Base-by-base conservation (phyloP, 73 alveolate genomes). In the Breviolum minutum region DNA sequence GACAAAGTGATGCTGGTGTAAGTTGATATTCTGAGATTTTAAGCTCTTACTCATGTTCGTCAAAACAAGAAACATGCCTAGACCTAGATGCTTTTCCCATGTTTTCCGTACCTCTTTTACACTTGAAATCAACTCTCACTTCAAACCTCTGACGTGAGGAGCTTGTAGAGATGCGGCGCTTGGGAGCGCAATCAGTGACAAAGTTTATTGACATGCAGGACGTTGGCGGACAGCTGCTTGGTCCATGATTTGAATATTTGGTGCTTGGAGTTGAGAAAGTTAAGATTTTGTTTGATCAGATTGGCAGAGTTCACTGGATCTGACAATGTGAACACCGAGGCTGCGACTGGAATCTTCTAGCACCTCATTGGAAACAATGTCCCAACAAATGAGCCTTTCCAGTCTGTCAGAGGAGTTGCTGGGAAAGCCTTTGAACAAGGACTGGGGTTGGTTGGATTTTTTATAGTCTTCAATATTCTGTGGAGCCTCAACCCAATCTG, bases 401-500 rank as follows among this genome's bases (percentile, higher is more conserved):
- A 16, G 73, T 17, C 61, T 89, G 71, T 74, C 96, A 20, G 86
- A 89, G 66, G 96, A 69, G 73, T 62, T 89, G 73, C 60, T 89
- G 96, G 96, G 96, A 48, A 89, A 89, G 81, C 96, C 96, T 29
- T 76, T 89, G 71, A 89, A 89, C 96, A 89, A 89, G 96, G 96
- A 79, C 96, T 11, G 68, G 95, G 74, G 54, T 40, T 40, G 68
- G 83, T 73, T n/a, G 83, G 40, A 26, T 66, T 66, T 64, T 66
- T 69, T 13, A 69, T 9, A 69, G 77, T 26, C 0, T 69, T 20
- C 29, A n/a, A 66, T 7, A 40, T 40, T 40, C 54, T 40, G 54
- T 40, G 54, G 74, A 54, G 95, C 69, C 71, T 88, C 61, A 40
- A 40, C 54, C 54, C 54, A 40, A 40, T 40, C 54, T 40, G 54